Evolutionary conservation across 164 flowering plant species (phyloP), one percentile per base, ranked within the genome.

Genomic region (Sextonia rubra): DNA sequence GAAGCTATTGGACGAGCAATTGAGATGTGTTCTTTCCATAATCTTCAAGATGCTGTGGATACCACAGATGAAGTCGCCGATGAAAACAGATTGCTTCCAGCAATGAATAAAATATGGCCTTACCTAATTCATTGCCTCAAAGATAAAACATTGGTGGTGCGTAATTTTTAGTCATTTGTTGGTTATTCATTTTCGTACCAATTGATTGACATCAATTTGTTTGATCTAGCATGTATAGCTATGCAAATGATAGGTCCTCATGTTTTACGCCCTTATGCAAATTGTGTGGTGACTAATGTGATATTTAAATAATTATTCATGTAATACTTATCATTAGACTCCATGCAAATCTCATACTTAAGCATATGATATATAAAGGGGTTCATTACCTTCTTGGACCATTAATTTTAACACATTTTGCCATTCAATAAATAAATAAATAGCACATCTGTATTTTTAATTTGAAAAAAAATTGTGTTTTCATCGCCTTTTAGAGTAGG

Each of bases 71-170:
- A 89, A 68, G 92, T 80, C 66, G 77, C 83, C 7, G 89, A 84
- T 72, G 99, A 95, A 83, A 95, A 95, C 75, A 83, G 94, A 80
- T 80, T 91, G 84, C 98, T 95, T 79, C 99, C 99, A 25, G 98
- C 97, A 47, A 80, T 87, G 92, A 93, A 93, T 76, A 93, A 89
- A 81, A 80, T 93, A 64, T 95, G 99, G 99, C 99, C 99, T 11
- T 86, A 86, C 73, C 71, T 91, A 84, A 87, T 93, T 65, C 77
- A 79, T 76, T 93, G 97, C 74, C 73, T 90, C 60, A 86, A 74
- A 72, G 83, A 83, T 64, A 86, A 72, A 68, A 87, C 83, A 70
- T 88, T 87, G 47, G 85, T 89, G 93, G 99, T 95, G 70, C 44
- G 90, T 77, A 14, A 52, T 24, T 79, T 58, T 32, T 64, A 27